Percentiles rank a stretch among this genome's conserved stretches.
Conservation (phyloP, 805 yeast genomes). For the Cyberlindnera maclurae region DNA sequence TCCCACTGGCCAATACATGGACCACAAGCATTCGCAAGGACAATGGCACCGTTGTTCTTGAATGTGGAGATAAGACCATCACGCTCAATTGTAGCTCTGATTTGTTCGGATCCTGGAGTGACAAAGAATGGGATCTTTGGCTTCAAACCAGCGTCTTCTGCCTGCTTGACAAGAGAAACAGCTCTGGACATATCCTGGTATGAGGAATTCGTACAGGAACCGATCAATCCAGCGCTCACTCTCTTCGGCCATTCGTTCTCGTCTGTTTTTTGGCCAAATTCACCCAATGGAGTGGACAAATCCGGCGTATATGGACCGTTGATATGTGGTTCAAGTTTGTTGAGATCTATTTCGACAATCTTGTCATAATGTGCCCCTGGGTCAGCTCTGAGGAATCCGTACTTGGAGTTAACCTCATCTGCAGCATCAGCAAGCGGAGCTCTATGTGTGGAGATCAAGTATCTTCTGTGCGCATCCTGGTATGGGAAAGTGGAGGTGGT, state of each 20-base stretch:
- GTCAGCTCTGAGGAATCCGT: slow-evolving; percentile 74
- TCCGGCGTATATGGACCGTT: slow-evolving; percentile 99
- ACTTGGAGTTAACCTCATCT: slow-evolving; percentile 43
- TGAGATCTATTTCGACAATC: slow-evolving; percentile 82
- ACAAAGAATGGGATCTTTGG: slow-evolving; percentile 90
- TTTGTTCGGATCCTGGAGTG: slow-evolving; percentile 98
- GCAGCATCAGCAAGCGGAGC: slow-evolving; percentile 79
- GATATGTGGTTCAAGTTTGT: slow-evolving; percentile 84
- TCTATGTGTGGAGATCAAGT: slow-evolving; percentile 79
- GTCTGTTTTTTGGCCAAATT: slow-evolving; percentile 64
- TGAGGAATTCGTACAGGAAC: slow-evolving; percentile 97
- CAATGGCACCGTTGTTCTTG: slow-evolving; percentile 82
- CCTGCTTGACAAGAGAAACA: slow-evolving; percentile 83
- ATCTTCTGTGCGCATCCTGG: slow-evolving; percentile 71
- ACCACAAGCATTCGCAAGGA: slow-evolving; percentile 97
- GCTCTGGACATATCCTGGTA: slow-evolving; percentile 98
- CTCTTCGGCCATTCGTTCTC: slow-evolving; percentile 79
- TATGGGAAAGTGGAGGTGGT: slow-evolving; percentile 97
- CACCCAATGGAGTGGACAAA: slow-evolving; percentile 85
- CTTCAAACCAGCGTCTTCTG: slow-evolving; percentile 76
- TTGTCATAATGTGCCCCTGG: slow-evolving; percentile 86
- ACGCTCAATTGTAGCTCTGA: slow-evolving; percentile 93
- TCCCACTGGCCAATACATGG: slow-evolving; percentile 99
- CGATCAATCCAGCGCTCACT: slow-evolving; percentile 90
- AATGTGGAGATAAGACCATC: slow-evolving; percentile 84